phyloP scores from a whole-genome alignment of 163 green algal genomes.

The Prototheca cutis region DNA sequence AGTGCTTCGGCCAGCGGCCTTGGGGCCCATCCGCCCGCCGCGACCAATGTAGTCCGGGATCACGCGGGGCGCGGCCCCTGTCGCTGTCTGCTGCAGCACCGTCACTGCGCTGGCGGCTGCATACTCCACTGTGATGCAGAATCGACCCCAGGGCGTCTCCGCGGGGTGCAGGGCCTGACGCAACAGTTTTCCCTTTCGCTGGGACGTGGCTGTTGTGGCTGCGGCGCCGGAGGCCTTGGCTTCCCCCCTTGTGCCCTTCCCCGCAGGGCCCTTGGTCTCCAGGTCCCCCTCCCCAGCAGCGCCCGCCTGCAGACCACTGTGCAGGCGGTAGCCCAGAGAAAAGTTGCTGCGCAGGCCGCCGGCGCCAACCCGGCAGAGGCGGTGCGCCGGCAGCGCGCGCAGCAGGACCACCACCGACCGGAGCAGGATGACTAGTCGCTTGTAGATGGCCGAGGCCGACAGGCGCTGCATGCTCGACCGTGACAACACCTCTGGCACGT shows the following conservation, averaged over 20 bases:
- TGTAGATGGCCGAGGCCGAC: conserved; percentile 31
- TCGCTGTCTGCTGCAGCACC: conserved; percentile 37
- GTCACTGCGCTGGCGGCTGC: conserved; percentile 26
- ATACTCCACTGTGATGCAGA: conserved; percentile 45
- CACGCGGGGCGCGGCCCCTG: conserved; percentile 29
- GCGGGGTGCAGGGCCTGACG: conserved; percentile 31
- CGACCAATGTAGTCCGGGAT: conserved; percentile 43
- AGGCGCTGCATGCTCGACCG: conserved; percentile 24
- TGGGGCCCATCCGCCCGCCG: conserved; percentile 1
- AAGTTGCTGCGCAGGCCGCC: conserved; percentile 8
- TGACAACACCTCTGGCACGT: conserved; percentile 10
- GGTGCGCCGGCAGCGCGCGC: conserved; percentile 59
- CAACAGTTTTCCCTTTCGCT: too few species aligned
- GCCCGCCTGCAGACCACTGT: conserved; percentile 13
- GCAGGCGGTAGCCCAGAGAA: conserved; percentile 22
- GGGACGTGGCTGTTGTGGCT: too few species aligned
- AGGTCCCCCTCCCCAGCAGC: background rate
- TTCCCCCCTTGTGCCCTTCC: too few species aligned
- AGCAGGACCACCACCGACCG: conserved; percentile 58
- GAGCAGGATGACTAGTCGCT: conserved; percentile 44
- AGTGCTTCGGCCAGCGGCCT: too few species aligned
- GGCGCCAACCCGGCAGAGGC: conserved; percentile 34
- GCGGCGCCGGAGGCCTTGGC: too few species aligned
- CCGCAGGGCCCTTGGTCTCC: too few species aligned
- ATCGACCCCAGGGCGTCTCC: conserved; percentile 34